These are phyloP conservation scores for Paracoccidioides brasiliensis DNA, from an alignment of 2,329 filamentous ascomycete genomes.

Conservation along the genomic window DNA sequence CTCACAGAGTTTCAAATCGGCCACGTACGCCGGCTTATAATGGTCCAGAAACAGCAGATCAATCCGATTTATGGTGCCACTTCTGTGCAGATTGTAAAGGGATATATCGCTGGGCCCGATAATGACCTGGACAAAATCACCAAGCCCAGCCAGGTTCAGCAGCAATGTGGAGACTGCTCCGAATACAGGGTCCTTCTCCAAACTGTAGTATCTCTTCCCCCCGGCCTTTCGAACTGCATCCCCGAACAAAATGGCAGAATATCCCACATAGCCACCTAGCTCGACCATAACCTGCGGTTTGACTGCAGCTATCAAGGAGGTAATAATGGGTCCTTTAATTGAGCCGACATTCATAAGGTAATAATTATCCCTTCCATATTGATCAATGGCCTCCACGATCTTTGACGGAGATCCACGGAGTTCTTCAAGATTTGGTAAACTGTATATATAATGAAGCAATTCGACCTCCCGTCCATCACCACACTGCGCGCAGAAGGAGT, in stretches of 20 bases:
- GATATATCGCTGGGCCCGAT: conserved; percentile 57
- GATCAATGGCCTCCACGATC: conserved; percentile 57
- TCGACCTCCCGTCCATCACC: conserved; percentile 64
- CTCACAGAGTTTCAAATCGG: conserved; percentile 66
- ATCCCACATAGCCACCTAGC: conserved; percentile 68
- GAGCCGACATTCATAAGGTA: conserved; percentile 72
- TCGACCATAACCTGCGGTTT: conserved; percentile 63
- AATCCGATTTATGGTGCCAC: conserved; percentile 44
- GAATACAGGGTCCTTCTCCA: conserved; percentile 64
- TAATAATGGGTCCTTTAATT: conserved; percentile 59
- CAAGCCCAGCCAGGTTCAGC: conserved; percentile 62
- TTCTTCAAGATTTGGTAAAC: conserved; percentile 46
- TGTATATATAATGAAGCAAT: conserved; percentile 56
- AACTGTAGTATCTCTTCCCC: conserved; percentile 53
- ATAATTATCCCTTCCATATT: conserved; percentile 51
- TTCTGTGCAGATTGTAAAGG: conserved; percentile 45
- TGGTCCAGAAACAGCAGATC: conserved; percentile 72
- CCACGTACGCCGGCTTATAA: conserved; percentile 61
- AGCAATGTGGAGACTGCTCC: conserved; percentile 55
- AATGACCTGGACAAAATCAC: conserved; percentile 54
- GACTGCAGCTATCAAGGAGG: conserved; percentile 51
- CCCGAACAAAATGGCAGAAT: conserved; percentile 66
- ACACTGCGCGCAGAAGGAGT: conserved; percentile 26
- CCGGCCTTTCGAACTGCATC: conserved; percentile 50
- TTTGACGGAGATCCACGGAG: conserved; percentile 51